Evolutionary conservation across 148 eudicot genomes (phyloP), one percentile per base, ranked within the genome.

Genomic region (Vaccinium darrowii): DNA sequence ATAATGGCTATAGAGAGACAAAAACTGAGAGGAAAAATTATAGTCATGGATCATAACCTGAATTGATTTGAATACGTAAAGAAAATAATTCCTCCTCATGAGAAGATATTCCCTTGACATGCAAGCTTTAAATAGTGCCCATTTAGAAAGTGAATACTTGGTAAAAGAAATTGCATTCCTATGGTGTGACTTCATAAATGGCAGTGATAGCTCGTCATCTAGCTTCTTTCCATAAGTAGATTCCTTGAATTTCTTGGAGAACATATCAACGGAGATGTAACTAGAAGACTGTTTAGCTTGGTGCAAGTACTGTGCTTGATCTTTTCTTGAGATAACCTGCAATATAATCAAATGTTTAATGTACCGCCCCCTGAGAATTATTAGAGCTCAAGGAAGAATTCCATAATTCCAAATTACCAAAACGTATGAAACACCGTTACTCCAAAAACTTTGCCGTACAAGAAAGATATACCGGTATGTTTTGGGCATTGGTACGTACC

Each of bases 301-400:
- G 65, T 80, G 72, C 98, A 94, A 94, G 78, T 91, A 94, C 51
- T 93, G 93, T 52, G 86, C 87, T 85, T 96, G 98, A 88, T 96
- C 98, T 84, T 92, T 96, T 86, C 87, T 92, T 15, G 98, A 94
- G 50, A 92, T 92, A 76, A 94, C 94, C 98, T 95, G 90, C 71
- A 62, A 82, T 39, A 71, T 4, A 39, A 49, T 75, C 21, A 53
- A 13, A 25, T 53, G 47, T 5, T 33, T 72, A 13, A 33, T 72
- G 21, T 7, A 13, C 43, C 10, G 4, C 11, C 25, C 25, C 73
- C 3, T 67, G 14, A 67, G 25, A 67, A 67, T 23, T 67, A 25
- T 25, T 7, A 23, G 36, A 67, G 36, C 30, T 23, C 73, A 9
- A 67, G 73, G 73, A 67, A 25, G 73, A 25, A 67, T 67, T 67